Conservation (phyloP, 805 yeast genomes). For the Metschnikowia colocasiae region DNA sequence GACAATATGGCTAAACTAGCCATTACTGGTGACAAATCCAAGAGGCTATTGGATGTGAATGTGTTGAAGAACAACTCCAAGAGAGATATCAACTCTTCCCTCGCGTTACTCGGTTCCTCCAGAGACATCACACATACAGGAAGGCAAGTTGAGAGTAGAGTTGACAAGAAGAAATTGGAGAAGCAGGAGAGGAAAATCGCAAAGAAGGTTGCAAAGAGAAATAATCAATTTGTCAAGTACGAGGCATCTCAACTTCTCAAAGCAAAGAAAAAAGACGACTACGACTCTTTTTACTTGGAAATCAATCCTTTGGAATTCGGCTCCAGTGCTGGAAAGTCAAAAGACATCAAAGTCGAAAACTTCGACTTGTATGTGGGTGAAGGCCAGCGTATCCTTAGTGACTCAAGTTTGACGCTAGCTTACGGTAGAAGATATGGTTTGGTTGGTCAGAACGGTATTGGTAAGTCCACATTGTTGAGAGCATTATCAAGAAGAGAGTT, state of each 20-base stretch:
- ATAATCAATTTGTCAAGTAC: slow-evolving; percentile 77
- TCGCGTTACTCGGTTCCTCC: slow-evolving; percentile 73
- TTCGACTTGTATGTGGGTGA: slow-evolving; percentile 95
- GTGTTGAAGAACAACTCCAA: slow-evolving; percentile 58
- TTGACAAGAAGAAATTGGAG: slow-evolving; percentile 92
- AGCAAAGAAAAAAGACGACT: slow-evolving; percentile 64
- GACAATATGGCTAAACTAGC: slow-evolving; percentile 72
- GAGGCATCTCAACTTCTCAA: slow-evolving; percentile 90
- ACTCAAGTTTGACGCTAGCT: slow-evolving; percentile 80
- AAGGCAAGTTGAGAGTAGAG: slow-evolving; percentile 87
- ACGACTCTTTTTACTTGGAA: slow-evolving; percentile 91
- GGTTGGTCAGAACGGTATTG: slow-evolving; percentile 99
- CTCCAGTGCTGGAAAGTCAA: slow-evolving; percentile 83
- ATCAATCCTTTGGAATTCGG: slow-evolving; percentile 94
- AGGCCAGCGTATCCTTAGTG: slow-evolving; percentile 87
- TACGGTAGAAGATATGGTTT: slow-evolving; percentile 95
- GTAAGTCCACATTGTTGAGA: slow-evolving; percentile 89
- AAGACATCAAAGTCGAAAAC: slow-evolving; percentile 89
- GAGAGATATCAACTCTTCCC: slow-evolving; percentile 69
- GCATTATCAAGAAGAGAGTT: slow-evolving; percentile 94
- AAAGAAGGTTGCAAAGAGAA: slow-evolving; percentile 90
- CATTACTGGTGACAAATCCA: slow-evolving; percentile 81
- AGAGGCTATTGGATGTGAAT: slow-evolving; percentile 77
- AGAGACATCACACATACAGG: slow-evolving; percentile 90
- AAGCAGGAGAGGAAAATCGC: slow-evolving; percentile 98